These are phyloP conservation scores for Didymella pinodella DNA, from an alignment of 2,329 filamentous ascomycete genomes.

Conservation along the genomic window DNA sequence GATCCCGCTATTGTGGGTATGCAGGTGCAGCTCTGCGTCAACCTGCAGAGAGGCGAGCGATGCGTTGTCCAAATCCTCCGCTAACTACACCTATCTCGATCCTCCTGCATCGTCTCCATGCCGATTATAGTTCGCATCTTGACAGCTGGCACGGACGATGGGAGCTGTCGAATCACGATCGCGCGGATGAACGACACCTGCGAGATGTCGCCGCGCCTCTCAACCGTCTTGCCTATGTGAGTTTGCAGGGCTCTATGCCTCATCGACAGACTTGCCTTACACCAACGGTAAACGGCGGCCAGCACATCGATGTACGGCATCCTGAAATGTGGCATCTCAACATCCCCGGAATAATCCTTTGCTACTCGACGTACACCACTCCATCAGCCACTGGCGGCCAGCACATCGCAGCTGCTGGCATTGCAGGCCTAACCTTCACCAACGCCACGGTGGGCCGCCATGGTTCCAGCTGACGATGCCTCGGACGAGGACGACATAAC, in stretches of 20 bases:
- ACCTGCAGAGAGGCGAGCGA: constrained; percentile 49
- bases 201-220: constrained; percentile 27
- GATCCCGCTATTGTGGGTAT: constrained; percentile 44
- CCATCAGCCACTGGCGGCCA: constrained; percentile 33
- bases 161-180: constrained; percentile 32
- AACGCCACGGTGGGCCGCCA: constrained; percentile 33
- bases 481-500: constrained; percentile 16
- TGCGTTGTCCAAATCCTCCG: constrained; percentile 44
- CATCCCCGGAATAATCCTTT: constrained; percentile 20
- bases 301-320: constrained; percentile 36
- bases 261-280: constrained; percentile 29
- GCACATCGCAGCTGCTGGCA: constrained; percentile 18
- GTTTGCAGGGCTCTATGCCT: constrained; percentile 37
- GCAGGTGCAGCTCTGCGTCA: constrained; percentile 52
- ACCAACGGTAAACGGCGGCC: constrained; percentile 32
- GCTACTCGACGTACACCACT: constrained; percentile 24
- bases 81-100: constrained; percentile 41
- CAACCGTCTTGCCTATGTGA: constrained; percentile 13
- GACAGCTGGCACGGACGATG: constrained; percentile 50
- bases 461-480: constrained; percentile 32
- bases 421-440: constrained; percentile 14
- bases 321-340: constrained; percentile 26
- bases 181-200: constrained; percentile 30
- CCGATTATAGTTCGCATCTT: constrained; percentile 39
- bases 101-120: constrained; percentile 39